A percentile compares a stretch with the other conserved stretches of the same genome.
Evolutionary conservation across 176 grass and related monocot species (phyloP).

Genomic region (Dactylis glomerata): DNA sequence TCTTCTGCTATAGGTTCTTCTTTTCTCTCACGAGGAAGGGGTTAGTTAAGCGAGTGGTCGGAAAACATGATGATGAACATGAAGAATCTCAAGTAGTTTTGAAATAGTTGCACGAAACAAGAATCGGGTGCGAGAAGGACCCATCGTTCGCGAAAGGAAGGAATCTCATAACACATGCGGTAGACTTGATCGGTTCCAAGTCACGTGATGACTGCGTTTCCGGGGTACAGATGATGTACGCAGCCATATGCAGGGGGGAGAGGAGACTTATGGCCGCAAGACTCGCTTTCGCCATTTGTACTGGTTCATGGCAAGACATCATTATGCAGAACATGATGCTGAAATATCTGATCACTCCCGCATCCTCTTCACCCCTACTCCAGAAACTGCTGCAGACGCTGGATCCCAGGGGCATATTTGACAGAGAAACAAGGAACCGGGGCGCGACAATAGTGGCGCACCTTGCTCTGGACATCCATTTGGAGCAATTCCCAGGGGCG

Average conservation of each 20-base stretch:
- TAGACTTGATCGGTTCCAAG: neutral
- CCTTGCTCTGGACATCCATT: neutral
- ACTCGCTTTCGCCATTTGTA: neutral
- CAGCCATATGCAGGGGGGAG: fast-evolving
- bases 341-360: neutral
- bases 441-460: neutral
- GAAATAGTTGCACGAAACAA: neutral
- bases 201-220: neutral
- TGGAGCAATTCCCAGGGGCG: neutral
- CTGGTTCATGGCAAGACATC: fast-evolving
- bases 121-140: neutral
- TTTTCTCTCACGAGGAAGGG: neutral
- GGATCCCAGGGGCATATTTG: no score
- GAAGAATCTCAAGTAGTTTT: neutral
- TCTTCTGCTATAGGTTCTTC: neutral
- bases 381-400: neutral
- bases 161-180: neutral
- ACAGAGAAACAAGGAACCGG: neutral
- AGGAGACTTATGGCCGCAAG: neutral
- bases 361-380: neutral
- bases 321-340: neutral
- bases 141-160: neutral
- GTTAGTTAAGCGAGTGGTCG: neutral
- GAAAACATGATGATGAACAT: no score
- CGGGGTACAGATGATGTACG: neutral